These are phyloP conservation scores for Quercus alba DNA, from an alignment of 306 rosid species.

Conservation along the genomic window DNA sequence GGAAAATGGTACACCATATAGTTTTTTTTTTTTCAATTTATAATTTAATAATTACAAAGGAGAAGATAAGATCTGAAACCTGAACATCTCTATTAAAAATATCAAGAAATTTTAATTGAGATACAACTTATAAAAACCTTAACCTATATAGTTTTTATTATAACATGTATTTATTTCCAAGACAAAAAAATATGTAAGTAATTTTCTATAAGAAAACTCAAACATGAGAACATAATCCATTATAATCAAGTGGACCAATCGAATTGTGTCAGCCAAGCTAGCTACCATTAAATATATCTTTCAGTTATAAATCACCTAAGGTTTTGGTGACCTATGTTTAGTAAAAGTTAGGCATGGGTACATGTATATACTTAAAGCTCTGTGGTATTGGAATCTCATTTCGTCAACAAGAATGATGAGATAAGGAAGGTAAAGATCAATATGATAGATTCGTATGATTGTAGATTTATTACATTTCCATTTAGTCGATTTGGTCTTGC, in stretches of 20 bases:
- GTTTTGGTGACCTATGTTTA: background rate
- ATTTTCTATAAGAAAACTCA: too few relatives aligned
- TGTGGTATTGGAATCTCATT: background rate
- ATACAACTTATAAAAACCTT: rapidly evolving
- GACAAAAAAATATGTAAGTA: too few relatives aligned
- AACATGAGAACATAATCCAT: too few relatives aligned
- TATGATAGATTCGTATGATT: background rate
- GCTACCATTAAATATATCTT: background rate
- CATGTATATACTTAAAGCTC: background rate
- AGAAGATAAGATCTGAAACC: rapidly evolving
- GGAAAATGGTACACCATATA: too few relatives aligned
- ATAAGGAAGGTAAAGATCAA: background rate
- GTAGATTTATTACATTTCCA: background rate
- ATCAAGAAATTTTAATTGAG: too few relatives aligned
- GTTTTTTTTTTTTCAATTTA: too few relatives aligned
- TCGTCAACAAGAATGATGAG: background rate
- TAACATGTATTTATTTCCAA: too few relatives aligned
- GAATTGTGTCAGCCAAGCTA: too few relatives aligned
- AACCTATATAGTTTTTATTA: too few relatives aligned
- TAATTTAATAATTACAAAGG: too few relatives aligned
- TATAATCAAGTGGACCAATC: too few relatives aligned
- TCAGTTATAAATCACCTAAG: background rate
- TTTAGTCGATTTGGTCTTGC: background rate
- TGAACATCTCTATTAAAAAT: too few relatives aligned
- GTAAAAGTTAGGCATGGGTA: background rate